Evolutionary conservation across 148 eudicot species (phyloP), one percentile per base, ranked within the genome.

Genomic region (Camellia sinensis): DNA sequence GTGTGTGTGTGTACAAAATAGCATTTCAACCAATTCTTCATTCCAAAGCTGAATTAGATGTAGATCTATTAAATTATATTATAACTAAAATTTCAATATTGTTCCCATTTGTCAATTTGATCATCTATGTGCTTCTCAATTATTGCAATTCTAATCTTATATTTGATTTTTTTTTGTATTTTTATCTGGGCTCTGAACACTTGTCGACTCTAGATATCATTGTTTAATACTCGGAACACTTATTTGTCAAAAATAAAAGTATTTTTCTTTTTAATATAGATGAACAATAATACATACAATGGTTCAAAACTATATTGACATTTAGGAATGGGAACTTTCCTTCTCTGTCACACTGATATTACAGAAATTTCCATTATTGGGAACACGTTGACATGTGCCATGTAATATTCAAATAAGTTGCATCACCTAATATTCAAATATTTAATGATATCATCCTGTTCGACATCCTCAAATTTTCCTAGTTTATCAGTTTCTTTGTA

Each of bases 91-190:
- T 44, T 60, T 75, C 52, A 11, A 60, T 60, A 19, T 14, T 62
- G 3, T 13, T 19, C n/a, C 7, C 22, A 60, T 21, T 5, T 62
- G 44, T 61, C 73, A 70, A 46, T 4, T 67, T 67, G 71, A 40
- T 46, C 8, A 67, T 40, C 17, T 70, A 1, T 68, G 0, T 41
- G 54, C 37, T 22, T 40, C 72, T 77, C 72, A 65, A 77, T 77
- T 64, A 77, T 76, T 77, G 79, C 22, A 21, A 29, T 50, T 3
- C 8, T 40, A 63, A 48, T 45, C 41, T 74, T 57, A 4, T 74
- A 57, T 59, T 56, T 40, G 15, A 15, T 14, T 40, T 37, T 48
- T n/a, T 40, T 2, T 2, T 50, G 40, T 2, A 29, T 29, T 29
- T 29, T 29, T 29, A 29, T 1, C 1, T 29, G 37, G 37, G 37